Base-by-base conservation (phyloP, 768 basidiomycete genomes). In the Tricholoma bakamatsutake region DNA sequence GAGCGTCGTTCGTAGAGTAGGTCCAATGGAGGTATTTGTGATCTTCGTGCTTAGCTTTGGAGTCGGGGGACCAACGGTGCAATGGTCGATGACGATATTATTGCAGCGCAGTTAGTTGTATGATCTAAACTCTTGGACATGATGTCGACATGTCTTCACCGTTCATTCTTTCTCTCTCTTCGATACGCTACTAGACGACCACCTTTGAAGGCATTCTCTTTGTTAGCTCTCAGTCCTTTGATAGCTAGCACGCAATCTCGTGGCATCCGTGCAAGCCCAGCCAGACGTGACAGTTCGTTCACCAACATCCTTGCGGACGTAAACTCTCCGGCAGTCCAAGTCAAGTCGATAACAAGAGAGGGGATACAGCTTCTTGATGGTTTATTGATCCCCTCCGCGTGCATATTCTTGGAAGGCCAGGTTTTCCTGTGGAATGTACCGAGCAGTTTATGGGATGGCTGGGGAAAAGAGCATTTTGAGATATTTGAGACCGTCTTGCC, bases 341-440 rank as follows among this genome's bases (percentile, higher is more conserved):
- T 93, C 56, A 73, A 78, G 50, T 85, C 84, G 2, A 80, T 91
- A 52, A 77, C 83, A 0, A 67, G 76, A 0, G 69, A 74, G 1
- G 91, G 88, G 21, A 84, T 93, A 40, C 77, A 80, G 42, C 80
- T 93, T 5, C 75, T 73, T n/a, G 90, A 91, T 65, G 93, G 93
- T 4, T 80, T 95, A 21, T 64, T 90, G 15, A 68, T 97, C 1
- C 82, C 86, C 0, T 85, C 84, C 0, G 81, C 93, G 0, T 88
- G 85, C 61, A 80, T 99, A 28, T 89, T 99, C 59, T 67, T 95
- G 7, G 88, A 91, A 55, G 93, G 92, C 2, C 83, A 88, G 45
- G 88, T 93, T 0, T 87, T 95, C 52, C 67, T 98, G 37, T 99
- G 96, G 96, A 86, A 98, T 66, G 88, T 90, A 2, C 86, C 88